Evolutionary conservation across 169 alveolate species (phyloP).

Genomic region (Cryptosporidium canis): DNA sequence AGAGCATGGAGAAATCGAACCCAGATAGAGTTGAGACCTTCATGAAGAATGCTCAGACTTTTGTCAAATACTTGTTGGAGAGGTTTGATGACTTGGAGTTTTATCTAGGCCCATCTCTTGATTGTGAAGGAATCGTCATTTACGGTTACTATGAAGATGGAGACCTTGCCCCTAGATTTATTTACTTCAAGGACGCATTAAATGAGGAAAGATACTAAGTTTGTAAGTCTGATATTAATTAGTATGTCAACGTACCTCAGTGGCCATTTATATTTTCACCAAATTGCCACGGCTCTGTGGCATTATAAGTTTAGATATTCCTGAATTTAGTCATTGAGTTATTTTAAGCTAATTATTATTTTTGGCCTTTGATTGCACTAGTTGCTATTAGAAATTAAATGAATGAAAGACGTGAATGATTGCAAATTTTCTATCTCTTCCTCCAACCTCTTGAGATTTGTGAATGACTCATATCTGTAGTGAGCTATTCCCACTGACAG

Average conservation of each 20-base stretch:
- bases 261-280: background rate
- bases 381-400: slow-evolving; percentile 11
- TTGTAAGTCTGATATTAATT: background rate
- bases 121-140: slow-evolving; percentile 88
- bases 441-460: slow-evolving; percentile 9
- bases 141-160: slow-evolving; percentile 93
- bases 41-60: slow-evolving; percentile 87
- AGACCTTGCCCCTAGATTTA: slow-evolving; percentile 91
- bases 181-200: slow-evolving; percentile 90
- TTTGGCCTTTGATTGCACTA: background rate
- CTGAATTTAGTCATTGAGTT: background rate
- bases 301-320: background rate
- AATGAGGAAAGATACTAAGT: slow-evolving; percentile 88
- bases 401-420: slow-evolving; percentile 9
- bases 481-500: slow-evolving; percentile 34
- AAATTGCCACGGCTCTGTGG: background rate
- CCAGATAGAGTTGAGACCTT: slow-evolving; percentile 91
- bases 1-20: slow-evolving; percentile 85
- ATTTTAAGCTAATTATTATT: background rate
- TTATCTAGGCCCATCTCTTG: slow-evolving; percentile 91
- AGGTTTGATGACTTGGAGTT: slow-evolving; percentile 91
- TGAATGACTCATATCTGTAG: slow-evolving; percentile 32
- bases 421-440: slow-evolving; percentile 39
- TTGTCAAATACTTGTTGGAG: slow-evolving; percentile 88
- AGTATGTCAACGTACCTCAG: background rate